Base-by-base conservation (phyloP, 1,284 basidiomycete genomes). In the Psilocybe mexicana region DNA sequence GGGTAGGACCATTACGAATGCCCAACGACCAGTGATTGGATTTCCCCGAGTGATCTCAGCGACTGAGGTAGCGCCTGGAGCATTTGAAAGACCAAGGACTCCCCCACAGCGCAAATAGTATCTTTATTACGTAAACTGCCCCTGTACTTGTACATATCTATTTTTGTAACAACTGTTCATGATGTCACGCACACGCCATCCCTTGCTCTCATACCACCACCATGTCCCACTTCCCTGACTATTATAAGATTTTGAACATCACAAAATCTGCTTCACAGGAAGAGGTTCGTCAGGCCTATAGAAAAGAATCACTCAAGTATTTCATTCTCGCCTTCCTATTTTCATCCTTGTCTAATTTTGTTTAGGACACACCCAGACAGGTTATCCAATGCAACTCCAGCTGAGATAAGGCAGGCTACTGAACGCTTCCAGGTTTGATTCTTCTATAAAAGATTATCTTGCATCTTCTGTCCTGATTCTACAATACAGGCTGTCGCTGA, bases 281-380 rank as follows among this genome's bases (percentile, higher is more conserved):
- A 35, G 88, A 94, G 57, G 81, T 96, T 60, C 81, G 87, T 52
- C 83, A 87, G 57, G 93, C 90, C 0, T 96, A 96, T 77, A 93
- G 88, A 76, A 87, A 80, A 63, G 90, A 93, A 69, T 93, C 90
- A 2, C 73, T 93, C 51, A 88, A 78, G 81, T 79, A 53, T 50
- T 60, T 61, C 26, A 18, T 45, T 40, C 53, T 11, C 35, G 46
- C 45, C 24, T 43, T 26, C 7, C 7, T 11, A n/a, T 25, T 52
- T 40, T 26, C 42, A 8, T 26, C 11, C 6, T 14, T 28, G 5
- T 48, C 43, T 51, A 52, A 48, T 26, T 10, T 2, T 28, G 14
- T 28, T 44, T 46, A 91, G 89, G 74, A 93, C 92, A 2, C 95
- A 98, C 71, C 95, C 96, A 1, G 95, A 98, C 72, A 80, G 94